A percentile compares a stretch with the other conserved stretches of the same genome.
Evolutionary conservation across 352 stramenopile genomes (phyloP).

Genomic region (Elongisporangium senticosum): DNA sequence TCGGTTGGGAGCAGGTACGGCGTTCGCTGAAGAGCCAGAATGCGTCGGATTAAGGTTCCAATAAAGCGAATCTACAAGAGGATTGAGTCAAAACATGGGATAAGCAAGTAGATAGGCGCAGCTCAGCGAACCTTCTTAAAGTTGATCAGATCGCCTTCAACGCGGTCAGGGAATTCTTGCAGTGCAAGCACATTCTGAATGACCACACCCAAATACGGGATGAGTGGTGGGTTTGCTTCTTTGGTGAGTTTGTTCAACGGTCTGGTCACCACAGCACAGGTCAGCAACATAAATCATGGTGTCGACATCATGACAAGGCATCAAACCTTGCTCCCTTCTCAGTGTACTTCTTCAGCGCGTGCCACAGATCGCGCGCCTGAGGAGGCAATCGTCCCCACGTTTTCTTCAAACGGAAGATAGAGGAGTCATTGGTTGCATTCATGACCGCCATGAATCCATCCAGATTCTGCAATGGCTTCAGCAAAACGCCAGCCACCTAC

Average conservation of each 20-base stretch:
- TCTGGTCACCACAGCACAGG: conserved; percentile 8
- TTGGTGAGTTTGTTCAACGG: conserved; percentile 78
- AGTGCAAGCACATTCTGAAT: conserved; percentile 83
- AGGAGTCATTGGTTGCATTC: conserved; percentile 86
- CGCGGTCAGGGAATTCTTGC: conserved; percentile 75
- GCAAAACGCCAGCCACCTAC: conserved; percentile 63
- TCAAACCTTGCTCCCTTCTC: conserved; percentile 67
- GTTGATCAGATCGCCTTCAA: conserved; percentile 79
- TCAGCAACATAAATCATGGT: neutral
- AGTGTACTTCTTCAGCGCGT: conserved; percentile 76
- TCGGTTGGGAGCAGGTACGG: conserved; percentile 76
- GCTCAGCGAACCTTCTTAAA: conserved; percentile 66
- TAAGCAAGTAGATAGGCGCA: neutral
- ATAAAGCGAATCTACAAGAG: conserved; percentile 57
- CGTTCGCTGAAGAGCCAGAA: conserved; percentile 64
- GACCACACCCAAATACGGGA: conserved; percentile 82
- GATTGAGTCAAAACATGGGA: neutral
- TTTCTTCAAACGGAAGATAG: conserved; percentile 83
- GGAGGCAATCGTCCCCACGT: conserved; percentile 71
- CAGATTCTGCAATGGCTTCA: conserved; percentile 79
- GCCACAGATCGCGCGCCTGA: conserved; percentile 72
- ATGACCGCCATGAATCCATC: conserved; percentile 89
- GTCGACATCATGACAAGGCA: neutral
- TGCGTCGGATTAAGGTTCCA: conserved; percentile 43
- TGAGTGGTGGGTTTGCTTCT: conserved; percentile 56